These are phyloP conservation scores for Arthrobotrys entomopaga DNA, from an alignment of 2,329 filamentous ascomycete genomes.

Conservation along the genomic window DNA sequence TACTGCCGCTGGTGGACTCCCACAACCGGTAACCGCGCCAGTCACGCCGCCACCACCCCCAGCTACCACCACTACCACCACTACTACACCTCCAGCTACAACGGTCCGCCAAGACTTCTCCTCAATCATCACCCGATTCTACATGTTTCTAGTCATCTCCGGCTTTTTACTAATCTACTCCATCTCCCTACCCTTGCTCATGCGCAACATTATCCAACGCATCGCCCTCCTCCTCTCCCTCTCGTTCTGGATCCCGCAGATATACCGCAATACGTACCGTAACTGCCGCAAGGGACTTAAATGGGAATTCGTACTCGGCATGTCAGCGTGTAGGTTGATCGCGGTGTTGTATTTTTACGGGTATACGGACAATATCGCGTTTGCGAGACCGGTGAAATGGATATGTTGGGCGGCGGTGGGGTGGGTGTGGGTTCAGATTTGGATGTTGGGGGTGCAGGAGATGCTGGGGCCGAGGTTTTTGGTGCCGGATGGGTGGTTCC, in stretches of 20 bases:
- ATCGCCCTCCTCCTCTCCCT: conserved; percentile 78
- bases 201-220: conserved; percentile 70
- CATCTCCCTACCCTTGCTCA: conserved; percentile 68
- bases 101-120: conserved; percentile 63
- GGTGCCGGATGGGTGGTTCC: conserved; percentile 69
- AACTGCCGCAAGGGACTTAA: conserved; percentile 71
- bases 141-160: conserved; percentile 68
- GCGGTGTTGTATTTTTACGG: conserved; percentile 89
- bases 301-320: conserved; percentile 89
- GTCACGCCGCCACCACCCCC: conserved; percentile 46
- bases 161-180: conserved; percentile 71
- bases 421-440: conserved; percentile 90
- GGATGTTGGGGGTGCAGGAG: conserved; percentile 81
- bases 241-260: conserved; percentile 92
- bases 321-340: conserved; percentile 79
- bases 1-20: conserved; percentile 57
- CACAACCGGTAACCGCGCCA: conserved; percentile 56
- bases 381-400: conserved; percentile 75
- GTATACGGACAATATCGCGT: conserved; percentile 80
- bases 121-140: conserved; percentile 69
- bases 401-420: conserved; percentile 72
- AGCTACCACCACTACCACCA: conserved; percentile 28
- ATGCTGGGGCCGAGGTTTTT: conserved; percentile 89
- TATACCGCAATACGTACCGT: conserved; percentile 75
- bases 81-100: conserved; percentile 36